Base-by-base conservation (phyloP, 345 rosid genomes). In the Hypericum androsaemum region DNA sequence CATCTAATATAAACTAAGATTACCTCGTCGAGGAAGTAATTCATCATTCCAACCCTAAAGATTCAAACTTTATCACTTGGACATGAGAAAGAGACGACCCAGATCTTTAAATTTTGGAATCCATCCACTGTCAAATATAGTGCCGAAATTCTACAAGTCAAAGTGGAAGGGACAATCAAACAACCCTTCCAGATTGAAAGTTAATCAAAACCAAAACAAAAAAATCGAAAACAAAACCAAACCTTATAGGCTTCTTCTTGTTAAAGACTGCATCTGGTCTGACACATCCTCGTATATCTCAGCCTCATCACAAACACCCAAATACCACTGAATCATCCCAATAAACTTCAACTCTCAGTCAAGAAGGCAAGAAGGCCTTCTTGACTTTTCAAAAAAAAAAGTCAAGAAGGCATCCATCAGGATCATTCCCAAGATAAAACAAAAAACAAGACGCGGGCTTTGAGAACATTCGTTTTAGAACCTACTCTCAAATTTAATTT, bases 241-340 rank as follows among this genome's bases (percentile, higher is more conserved):
- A 89, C 97, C 97, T 83, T 65, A 86, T 82, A 10, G 96, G 96
- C 39, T 82, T 90, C 56, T 76, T 78, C 86, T 82, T 87, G 71
- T 87, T 75, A 64, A 90, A 90, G 37, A 90, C 95, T 53, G 98
- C 96, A 75, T 90, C 98, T 12, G 98, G 98, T 43, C 98, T 82
- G 50, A 90, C 37, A 63, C 96, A 87, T 37, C 88, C 96, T 53
- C 98, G 63, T 90, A 90, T 60, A 90, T 68, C 76, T 87, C 95
- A 45, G 92, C 98, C 74, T 84, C 96, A 59, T 92, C 86, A 63
- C 64, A 59, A 61, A 36, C 28, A 51, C 40, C 36, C 16, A 39
- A 46, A 9, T 22, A 2, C 1, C 56, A 61, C 14, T 58, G 39
- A 53, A 37, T 53, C 16, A 46, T 9, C 15, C 10, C 32, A 46